Evolutionary conservation across 768 basidiomycete genomes (phyloP).

Genomic region (Flagelloscypha sp.): DNA sequence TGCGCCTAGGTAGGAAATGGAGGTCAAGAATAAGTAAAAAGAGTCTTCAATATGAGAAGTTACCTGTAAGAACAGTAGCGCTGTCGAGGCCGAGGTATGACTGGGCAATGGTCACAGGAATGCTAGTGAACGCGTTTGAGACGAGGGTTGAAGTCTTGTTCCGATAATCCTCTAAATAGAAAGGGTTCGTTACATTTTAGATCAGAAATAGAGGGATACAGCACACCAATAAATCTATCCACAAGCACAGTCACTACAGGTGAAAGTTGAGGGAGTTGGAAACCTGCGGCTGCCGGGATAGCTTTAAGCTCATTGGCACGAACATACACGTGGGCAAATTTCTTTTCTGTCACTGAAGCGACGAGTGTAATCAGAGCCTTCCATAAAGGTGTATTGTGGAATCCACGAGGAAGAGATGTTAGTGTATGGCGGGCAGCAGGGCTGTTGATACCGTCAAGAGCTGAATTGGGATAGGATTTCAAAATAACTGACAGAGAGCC

Average conservation of each 20-base stretch:
- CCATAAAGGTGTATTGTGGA: slow-evolving; percentile 36
- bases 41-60: slow-evolving; percentile 6
- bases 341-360: slow-evolving; percentile 43
- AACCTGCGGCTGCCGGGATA: slow-evolving; percentile 36
- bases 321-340: slow-evolving; percentile 47
- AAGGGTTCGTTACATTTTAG: slow-evolving; percentile 2
- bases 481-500: slow-evolving; percentile 48
- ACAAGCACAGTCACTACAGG: slow-evolving; percentile 37
- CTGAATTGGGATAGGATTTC: neutral
- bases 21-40: neutral
- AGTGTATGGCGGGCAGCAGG: slow-evolving; percentile 53
- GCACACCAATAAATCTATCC: slow-evolving; percentile 46
- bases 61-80: slow-evolving; percentile 32
- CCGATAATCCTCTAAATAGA: slow-evolving; percentile 47
- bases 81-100: slow-evolving; percentile 45
- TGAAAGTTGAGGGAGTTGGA: slow-evolving; percentile 37
- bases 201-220: slow-evolving; percentile 1
- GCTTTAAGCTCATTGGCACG: slow-evolving; percentile 29
- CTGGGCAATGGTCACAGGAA: slow-evolving; percentile 47
- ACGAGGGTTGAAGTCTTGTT: slow-evolving; percentile 45
- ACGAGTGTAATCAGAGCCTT: slow-evolving; percentile 39
- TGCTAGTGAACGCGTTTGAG: slow-evolving; percentile 56
- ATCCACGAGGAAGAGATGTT: slow-evolving; percentile 42
- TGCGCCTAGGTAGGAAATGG: slow-evolving; percentile 24
- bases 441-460: slow-evolving; percentile 24